Evolutionary conservation across 139 green algal species (phyloP), one percentile per base, ranked within the genome.

Genomic region (Monoraphidium neglectum): DNA sequence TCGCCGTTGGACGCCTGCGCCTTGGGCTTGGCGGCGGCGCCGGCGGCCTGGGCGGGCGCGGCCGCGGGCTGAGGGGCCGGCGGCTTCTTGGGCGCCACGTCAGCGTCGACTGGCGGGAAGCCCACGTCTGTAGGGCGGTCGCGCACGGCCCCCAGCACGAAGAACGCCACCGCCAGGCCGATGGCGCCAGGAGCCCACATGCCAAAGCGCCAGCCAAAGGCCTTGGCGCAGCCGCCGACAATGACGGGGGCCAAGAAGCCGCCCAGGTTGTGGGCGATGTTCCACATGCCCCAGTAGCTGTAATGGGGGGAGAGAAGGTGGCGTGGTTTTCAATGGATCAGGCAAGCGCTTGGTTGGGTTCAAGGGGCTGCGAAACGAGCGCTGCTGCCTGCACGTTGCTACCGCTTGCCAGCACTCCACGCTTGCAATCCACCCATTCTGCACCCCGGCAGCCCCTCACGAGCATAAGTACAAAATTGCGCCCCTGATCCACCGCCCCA

Each of bases 241-340:
- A 97, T 82, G 59, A 97, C 87, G 40, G 93, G 93, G 1, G 93
- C 93, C 35, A 84, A 36, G 76, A 97, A 97, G 36, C 93, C 93
- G 15, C 93, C 93, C 51, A 97, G 72, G 85, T 97, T 97, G 85
- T 97, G 93, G 40, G 88, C 89, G 65, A 95, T 95, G 70, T 88
- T 92, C 87, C 87, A 92, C 78, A 92, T 88, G 75, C 87, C 87
- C 87, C 87, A 92, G 73, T 86, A 90, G 66, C n/a, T n/a, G n/a
- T n/a, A n/a, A n/a, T n/a, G n/a, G n/a, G n/a, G n/a, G n/a, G n/a
- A n/a, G n/a, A n/a, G n/a, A n/a, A n/a, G 23, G 84, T 90, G 49
- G 82, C 84, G 59, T 82, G 72, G 77, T 87, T 76, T 16, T 57
- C 70, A n/a, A n/a, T n/a, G n/a, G n/a, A n/a, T n/a, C n/a, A n/a